Evolutionary conservation across 441 rosid genomes (phyloP).

Genomic region (California macrophylla): DNA sequence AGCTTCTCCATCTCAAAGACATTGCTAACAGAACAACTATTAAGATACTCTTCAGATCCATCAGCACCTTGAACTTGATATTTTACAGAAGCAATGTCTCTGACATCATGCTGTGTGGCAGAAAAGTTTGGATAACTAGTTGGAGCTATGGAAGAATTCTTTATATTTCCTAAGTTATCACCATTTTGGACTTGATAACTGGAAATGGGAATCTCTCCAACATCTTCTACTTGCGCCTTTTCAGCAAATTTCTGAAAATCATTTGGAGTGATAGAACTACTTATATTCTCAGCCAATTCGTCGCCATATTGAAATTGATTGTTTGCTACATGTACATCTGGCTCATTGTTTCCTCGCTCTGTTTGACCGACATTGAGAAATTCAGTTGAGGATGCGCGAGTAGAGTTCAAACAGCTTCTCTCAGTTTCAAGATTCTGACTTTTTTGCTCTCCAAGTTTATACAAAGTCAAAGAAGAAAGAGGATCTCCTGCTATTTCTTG

Average conservation of each 20-base stretch:
- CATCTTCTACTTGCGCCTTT: constrained; percentile 27
- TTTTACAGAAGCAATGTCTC: constrained; percentile 19
- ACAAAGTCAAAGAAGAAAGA: constrained; percentile 31
- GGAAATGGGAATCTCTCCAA: constrained; percentile 29
- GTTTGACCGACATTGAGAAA: constrained; percentile 23
- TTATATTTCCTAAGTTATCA: constrained; percentile 19
- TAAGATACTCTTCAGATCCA: constrained; percentile 23
- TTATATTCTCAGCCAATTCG: constrained; percentile 21
- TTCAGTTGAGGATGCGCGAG: constrained; percentile 15
- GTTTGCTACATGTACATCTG: constrained; percentile 15
- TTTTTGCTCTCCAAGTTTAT: constrained; percentile 23
- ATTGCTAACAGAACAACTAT: constrained; percentile 25
- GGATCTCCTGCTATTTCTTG: constrained; percentile 38
- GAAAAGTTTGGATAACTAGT: constrained; percentile 13
- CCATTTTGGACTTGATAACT: constrained; percentile 27
- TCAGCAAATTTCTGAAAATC: constrained; percentile 23
- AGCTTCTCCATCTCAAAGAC: constrained; percentile 29
- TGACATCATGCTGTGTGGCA: constrained; percentile 17
- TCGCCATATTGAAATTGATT: constrained; percentile 23
- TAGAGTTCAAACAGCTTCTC: constrained; percentile 12
- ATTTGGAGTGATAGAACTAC: constrained; percentile 17
- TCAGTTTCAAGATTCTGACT: constrained; percentile 25
- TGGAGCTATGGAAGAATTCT: constrained; percentile 10
- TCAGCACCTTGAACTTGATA: constrained; percentile 23
- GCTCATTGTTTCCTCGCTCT: constrained; percentile 22